A percentile compares a stretch with the other conserved stretches of the same genome.
phyloP scores from a whole-genome alignment of 495 filamentous ascomycete genomes.

The Letharia columbiana region DNA sequence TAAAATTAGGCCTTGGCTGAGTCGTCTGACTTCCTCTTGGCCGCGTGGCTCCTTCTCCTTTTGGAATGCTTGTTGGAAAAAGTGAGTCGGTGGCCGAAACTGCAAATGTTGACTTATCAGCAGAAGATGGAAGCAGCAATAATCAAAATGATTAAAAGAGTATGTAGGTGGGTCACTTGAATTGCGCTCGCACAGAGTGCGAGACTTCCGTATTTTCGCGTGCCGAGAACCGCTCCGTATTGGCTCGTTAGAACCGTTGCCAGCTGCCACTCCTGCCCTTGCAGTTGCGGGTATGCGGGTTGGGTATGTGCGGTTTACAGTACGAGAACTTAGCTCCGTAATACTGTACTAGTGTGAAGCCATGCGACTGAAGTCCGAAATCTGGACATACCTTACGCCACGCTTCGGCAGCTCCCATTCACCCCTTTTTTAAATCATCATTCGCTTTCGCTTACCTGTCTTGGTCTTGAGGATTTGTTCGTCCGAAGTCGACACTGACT shows the following conservation, averaged over 20 bases:
- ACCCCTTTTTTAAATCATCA: neutral
- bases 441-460: neutral
- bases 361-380: too few relatives aligned
- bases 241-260: too few relatives aligned
- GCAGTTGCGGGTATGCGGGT: neutral
- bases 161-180: too few relatives aligned
- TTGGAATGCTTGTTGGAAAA: neutral
- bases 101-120: neutral
- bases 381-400: too few relatives aligned
- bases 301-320: neutral
- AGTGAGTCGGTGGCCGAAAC: too few relatives aligned
- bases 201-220: too few relatives aligned
- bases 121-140: too few relatives aligned
- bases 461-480: neutral
- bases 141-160: too few relatives aligned
- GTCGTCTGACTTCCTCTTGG: neutral
- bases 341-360: neutral
- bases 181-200: too few relatives aligned
- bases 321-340: neutral
- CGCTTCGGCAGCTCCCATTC: too few relatives aligned
- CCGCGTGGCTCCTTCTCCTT: constrained; percentile 1
- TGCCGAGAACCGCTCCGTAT: too few relatives aligned
- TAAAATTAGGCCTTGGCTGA: neutral
- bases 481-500: neutral
- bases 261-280: too few relatives aligned